Conservation (phyloP, 768 basidiomycete species). For the Tylopilus rubrobrunneus region DNA sequence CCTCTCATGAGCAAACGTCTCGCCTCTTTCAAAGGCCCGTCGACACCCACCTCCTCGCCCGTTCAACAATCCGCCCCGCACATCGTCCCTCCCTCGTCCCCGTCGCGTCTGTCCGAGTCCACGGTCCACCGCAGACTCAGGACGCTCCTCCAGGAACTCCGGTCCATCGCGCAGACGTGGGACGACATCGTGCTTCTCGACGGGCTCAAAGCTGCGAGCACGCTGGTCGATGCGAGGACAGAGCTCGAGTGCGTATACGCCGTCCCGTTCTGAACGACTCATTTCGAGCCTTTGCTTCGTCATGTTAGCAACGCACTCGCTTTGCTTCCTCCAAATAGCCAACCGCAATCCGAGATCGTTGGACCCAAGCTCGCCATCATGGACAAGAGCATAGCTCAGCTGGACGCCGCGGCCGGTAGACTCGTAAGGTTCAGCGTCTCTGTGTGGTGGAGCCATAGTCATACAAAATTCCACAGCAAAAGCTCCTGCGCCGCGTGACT, state of each 20-base stretch:
- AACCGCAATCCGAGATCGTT: constrained; percentile 57
- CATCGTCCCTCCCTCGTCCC: constrained; percentile 38
- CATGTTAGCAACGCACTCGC: constrained; percentile 58
- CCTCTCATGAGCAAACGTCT: constrained; percentile 50
- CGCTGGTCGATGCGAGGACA: constrained; percentile 72
- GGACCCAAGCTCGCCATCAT: constrained; percentile 63
- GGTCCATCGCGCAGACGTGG: constrained; percentile 65
- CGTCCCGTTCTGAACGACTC: neutral
- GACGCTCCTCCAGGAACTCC: constrained; percentile 63
- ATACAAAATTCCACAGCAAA: constrained; percentile 45
- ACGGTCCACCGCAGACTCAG: constrained; percentile 80
- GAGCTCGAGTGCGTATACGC: constrained; percentile 71
- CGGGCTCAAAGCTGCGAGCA: constrained; percentile 71
- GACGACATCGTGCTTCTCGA: constrained; percentile 78
- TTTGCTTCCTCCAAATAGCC: constrained; percentile 45
- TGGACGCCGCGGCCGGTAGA: constrained; percentile 57
- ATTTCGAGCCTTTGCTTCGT: neutral
- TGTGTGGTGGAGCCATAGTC: neutral
- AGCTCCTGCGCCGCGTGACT: constrained; percentile 66
- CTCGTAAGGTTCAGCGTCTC: constrained; percentile 47
- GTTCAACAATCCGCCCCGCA: constrained; percentile 41
- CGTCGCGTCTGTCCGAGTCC: constrained; percentile 51
- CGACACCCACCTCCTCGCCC: constrained; percentile 68
- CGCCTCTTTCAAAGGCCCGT: constrained; percentile 77
- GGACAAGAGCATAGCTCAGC: constrained; percentile 58